Base-by-base conservation (phyloP, 2,329 filamentous ascomycete species). In the Dendryphion nanum region DNA sequence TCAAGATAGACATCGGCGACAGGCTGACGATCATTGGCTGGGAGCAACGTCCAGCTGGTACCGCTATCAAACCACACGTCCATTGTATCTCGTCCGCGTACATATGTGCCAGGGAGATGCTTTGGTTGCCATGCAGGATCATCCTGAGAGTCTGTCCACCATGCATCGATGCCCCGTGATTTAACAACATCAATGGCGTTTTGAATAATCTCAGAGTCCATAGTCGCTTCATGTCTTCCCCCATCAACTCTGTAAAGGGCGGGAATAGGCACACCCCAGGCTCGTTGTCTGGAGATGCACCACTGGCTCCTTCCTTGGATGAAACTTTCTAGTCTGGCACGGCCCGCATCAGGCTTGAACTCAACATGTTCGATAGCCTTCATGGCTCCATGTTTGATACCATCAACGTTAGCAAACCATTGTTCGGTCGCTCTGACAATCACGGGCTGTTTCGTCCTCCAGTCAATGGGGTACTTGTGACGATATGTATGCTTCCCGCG, bases 31-130 rank as follows among this genome's bases (percentile, higher is more conserved):
- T 42, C 44, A 21, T 42, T 53, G 20, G 51, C 60, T 6, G 51
- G 57, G 18, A 65, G 63, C 3, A 66, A 45, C 2, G 78, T 85
- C 93, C 93, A 98, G 57, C 89, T 95, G 34, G 86, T 95, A 5
- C 93, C 93, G 50, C 93, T 97, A 64, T 98, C 93, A 53, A 98
- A 98, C 93, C 93, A 98, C 7, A 98, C 93, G 64, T 98, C 93
- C 93, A 98, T 98, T 0, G 93, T 98, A 57, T 98, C 93, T 30
- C 75, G 86, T 12, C 91, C 91, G 45, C 93, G 84, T 33, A 78
- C 73, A 59, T 85, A 93, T 4, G 69, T 63, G 4, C 74, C 69
- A 30, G 70, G 68, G 2, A 95, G 70, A 7, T 78, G 76, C 5
- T 78, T 66, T 2, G 83, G 81, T 20, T 94, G 74, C 91, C 91